A percentile compares a stretch with the other conserved stretches of the same genome.
phyloP scores from a whole-genome alignment of 108 stramenopile species.

The Fragilaria radians region DNA sequence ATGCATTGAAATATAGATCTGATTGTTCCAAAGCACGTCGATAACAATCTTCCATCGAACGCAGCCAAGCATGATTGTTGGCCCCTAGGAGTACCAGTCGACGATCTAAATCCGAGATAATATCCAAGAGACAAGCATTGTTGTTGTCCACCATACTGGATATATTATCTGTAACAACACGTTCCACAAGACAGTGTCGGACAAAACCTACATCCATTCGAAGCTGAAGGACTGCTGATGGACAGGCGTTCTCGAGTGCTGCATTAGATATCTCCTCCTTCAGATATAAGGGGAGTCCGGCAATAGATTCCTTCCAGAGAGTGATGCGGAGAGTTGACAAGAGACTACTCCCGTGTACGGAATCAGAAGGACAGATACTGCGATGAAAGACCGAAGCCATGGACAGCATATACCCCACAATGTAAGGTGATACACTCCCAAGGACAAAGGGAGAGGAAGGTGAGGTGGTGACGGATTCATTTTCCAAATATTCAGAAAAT shows the following conservation, averaged over 20 bases:
- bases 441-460: slow-evolving; percentile 21
- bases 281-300: slow-evolving; percentile 20
- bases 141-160: not conserved
- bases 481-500: not conserved
- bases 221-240: slow-evolving; percentile 60
- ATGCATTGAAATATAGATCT: slow-evolving; percentile 61
- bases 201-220: slow-evolving; percentile 47
- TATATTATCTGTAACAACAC: slow-evolving; percentile 8
- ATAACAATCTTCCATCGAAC: slow-evolving; percentile 26
- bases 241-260: slow-evolving; percentile 16
- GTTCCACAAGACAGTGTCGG: slow-evolving; percentile 38
- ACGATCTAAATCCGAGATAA: slow-evolving; percentile 10
- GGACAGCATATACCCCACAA: slow-evolving; percentile 57
- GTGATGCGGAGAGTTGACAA: slow-evolving; percentile 54
- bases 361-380: slow-evolving; percentile 76
- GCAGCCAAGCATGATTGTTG: not conserved
- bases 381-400: slow-evolving; percentile 63
- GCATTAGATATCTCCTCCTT: slow-evolving; percentile 3
- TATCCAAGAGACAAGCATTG: slow-evolving; percentile 3
- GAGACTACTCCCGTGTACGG: slow-evolving; percentile 30
- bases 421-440: slow-evolving; percentile 63
- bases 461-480: not conserved
- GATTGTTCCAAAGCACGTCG: slow-evolving; percentile 44
- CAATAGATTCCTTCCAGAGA: slow-evolving; percentile 40
- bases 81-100: slow-evolving; percentile 8